A percentile compares a stretch with the other conserved stretches of the same genome.
Evolutionary conservation across 345 rosid species (phyloP).

Genomic region (Corchorus capsularis): DNA sequence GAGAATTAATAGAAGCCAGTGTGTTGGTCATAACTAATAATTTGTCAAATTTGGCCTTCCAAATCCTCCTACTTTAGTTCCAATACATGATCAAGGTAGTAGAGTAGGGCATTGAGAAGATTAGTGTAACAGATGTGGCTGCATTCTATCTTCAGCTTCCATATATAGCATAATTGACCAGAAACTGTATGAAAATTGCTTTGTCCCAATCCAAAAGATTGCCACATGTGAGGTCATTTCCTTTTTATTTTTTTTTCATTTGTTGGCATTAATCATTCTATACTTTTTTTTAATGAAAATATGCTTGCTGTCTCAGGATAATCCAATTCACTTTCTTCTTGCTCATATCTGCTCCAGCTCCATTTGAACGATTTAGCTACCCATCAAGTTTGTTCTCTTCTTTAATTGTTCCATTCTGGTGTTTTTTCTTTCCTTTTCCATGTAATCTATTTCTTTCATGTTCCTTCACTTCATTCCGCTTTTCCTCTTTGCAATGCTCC

Average conservation of each 20-base stretch:
- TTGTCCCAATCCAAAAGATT: background rate
- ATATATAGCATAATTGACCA: background rate
- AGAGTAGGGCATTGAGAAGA: background rate
- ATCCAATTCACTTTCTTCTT: too few relatives aligned
- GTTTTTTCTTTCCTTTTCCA: too few relatives aligned
- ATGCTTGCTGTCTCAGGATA: slow-evolving; percentile 45
- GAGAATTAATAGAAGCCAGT: slow-evolving; percentile 1
- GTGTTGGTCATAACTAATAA: background rate
- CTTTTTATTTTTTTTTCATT: background rate
- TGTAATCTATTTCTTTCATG: too few relatives aligned
- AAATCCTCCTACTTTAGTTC: background rate
- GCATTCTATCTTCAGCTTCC: background rate
- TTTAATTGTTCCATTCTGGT: too few relatives aligned
- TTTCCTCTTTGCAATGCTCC: too few relatives aligned
- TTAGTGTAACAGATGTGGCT: background rate
- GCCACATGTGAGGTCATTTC: background rate
- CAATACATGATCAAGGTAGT: background rate
- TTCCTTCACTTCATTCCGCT: too few relatives aligned
- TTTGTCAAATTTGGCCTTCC: background rate
- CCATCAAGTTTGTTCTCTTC: too few relatives aligned
- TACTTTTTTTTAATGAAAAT: slow-evolving; percentile 1
- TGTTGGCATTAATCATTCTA: too few relatives aligned
- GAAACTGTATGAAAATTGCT: background rate
- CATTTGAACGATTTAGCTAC: too few relatives aligned
- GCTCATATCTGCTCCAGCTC: too few relatives aligned